Evolutionary conservation across 257 asterid genomes (phyloP).

Genomic region (Paulownia fortunei): DNA sequence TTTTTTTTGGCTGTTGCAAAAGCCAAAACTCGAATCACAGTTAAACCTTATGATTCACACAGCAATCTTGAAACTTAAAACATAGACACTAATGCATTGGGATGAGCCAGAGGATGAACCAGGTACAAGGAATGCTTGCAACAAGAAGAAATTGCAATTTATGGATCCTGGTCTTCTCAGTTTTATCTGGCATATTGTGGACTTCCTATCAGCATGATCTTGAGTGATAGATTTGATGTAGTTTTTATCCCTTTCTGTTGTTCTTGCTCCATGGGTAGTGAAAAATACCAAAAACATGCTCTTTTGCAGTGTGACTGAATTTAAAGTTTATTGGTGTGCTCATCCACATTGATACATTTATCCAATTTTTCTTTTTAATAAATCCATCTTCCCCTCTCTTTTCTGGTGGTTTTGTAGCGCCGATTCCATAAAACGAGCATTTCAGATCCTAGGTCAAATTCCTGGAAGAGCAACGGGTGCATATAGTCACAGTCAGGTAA

Average conservation of each 20-base stretch:
- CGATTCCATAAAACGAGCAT: conserved; percentile 91
- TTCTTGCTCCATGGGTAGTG: neutral
- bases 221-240: neutral
- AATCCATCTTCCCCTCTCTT: neutral
- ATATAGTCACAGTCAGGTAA: conserved; percentile 98
- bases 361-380: conserved; percentile 12
- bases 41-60: too few relatives aligned
- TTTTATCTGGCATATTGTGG: neutral
- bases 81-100: neutral
- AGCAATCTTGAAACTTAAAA: neutral
- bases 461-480: conserved; percentile 99
- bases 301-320: neutral
- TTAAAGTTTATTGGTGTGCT: too few relatives aligned
- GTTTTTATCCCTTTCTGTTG: neutral
- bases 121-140: too few relatives aligned
- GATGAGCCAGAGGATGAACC: neutral
- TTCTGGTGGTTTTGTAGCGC: conserved; percentile 58
- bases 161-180: neutral
- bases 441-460: conserved; percentile 89
- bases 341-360: neutral
- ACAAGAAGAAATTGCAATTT: too few relatives aligned
- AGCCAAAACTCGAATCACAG: neutral
- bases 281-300: neutral
- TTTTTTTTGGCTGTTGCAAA: neutral
- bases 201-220: neutral